A percentile compares a stretch with the other conserved stretches of the same genome.
Conservation (phyloP, 352 stramenopile species). For the Saprolegnia parasitica region DNA sequence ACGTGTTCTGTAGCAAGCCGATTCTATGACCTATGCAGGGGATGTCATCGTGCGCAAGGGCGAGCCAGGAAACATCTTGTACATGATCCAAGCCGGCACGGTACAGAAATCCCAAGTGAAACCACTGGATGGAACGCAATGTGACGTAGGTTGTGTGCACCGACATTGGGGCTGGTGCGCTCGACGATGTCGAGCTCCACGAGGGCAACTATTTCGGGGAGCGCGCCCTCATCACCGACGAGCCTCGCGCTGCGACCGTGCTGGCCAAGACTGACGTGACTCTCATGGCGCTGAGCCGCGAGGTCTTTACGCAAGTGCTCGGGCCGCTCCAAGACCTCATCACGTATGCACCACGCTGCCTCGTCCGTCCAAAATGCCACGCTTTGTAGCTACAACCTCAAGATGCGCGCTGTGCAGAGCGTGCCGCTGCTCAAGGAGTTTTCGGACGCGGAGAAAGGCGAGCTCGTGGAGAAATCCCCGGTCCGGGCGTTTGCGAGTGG, state of each 20-base stretch:
- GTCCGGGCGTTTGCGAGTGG: conserved; percentile 42
- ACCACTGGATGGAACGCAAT: neutral
- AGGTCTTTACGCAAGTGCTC: conserved; percentile 89
- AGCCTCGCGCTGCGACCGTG: conserved; percentile 85
- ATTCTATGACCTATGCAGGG: conserved; percentile 33
- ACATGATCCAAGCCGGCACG: conserved; percentile 71
- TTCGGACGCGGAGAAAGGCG: conserved; percentile 39
- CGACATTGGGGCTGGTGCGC: conserved; percentile 47
- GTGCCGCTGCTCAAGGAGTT: conserved; percentile 51
- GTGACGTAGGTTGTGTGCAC: conserved; percentile 38
- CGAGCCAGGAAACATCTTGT: conserved; percentile 63
- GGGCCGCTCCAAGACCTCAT: conserved; percentile 86
- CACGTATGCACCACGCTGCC: conserved; percentile 34
- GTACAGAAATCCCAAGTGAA: conserved; percentile 5
- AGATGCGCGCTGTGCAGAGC: conserved; percentile 50
- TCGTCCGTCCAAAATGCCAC: neutral
- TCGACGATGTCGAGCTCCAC: conserved; percentile 40
- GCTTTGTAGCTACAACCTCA: conserved; percentile 32
- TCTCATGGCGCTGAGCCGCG: conserved; percentile 74
- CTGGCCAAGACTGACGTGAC: conserved; percentile 52
- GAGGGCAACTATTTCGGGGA: conserved; percentile 91
- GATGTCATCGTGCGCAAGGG: conserved; percentile 77
- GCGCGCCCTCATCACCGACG: conserved; percentile 76
- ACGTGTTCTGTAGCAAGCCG: conserved; percentile 18
- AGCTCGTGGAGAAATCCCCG: conserved; percentile 39